A percentile compares a stretch with the other conserved stretches of the same genome.
Evolutionary conservation across 352 stramenopile genomes (phyloP).

Genomic region (Phytopythium ostracodes): DNA sequence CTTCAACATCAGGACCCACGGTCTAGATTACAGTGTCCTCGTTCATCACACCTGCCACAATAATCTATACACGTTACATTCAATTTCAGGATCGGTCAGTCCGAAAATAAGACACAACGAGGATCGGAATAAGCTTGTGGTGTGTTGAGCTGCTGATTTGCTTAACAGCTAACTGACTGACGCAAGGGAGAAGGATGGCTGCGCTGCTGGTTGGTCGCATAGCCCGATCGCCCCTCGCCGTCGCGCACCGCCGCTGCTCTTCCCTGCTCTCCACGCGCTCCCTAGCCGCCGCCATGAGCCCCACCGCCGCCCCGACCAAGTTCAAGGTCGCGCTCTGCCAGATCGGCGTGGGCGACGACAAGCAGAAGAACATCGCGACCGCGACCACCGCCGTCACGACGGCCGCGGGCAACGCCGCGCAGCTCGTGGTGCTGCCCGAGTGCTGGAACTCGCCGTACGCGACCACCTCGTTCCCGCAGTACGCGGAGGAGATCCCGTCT

Average conservation of each 20-base stretch:
- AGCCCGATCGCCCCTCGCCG: not conserved
- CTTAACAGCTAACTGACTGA: not conserved
- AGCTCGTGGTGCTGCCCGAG: slow-evolving; percentile 92
- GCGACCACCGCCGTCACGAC: slow-evolving; percentile 58
- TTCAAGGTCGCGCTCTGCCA: slow-evolving; percentile 96
- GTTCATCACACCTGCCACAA: not conserved
- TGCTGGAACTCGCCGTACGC: slow-evolving; percentile 98
- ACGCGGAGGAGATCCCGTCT: slow-evolving; percentile 95
- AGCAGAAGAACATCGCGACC: slow-evolving; percentile 81
- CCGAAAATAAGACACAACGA: not conserved
- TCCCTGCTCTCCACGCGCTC: slow-evolving; percentile 12
- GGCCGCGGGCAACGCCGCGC: slow-evolving; percentile 66
- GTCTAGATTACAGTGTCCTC: not conserved
- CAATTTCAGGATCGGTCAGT: not conserved
- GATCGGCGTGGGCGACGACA: slow-evolving; percentile 90
- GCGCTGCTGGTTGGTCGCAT: not conserved
- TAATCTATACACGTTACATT: not conserved
- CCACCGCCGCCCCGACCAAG: slow-evolving; percentile 23
- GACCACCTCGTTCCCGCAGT: slow-evolving; percentile 95
- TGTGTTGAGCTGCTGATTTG: not conserved
- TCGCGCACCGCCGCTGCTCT: slow-evolving; percentile 7
- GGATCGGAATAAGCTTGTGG: not conserved
- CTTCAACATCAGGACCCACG: slow-evolving; percentile 4
- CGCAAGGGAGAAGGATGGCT: no score
- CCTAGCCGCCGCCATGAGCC: slow-evolving; percentile 40